Evolutionary conservation across 345 rosid genomes (phyloP).

Genomic region (Leavenworthia alabamica): DNA sequence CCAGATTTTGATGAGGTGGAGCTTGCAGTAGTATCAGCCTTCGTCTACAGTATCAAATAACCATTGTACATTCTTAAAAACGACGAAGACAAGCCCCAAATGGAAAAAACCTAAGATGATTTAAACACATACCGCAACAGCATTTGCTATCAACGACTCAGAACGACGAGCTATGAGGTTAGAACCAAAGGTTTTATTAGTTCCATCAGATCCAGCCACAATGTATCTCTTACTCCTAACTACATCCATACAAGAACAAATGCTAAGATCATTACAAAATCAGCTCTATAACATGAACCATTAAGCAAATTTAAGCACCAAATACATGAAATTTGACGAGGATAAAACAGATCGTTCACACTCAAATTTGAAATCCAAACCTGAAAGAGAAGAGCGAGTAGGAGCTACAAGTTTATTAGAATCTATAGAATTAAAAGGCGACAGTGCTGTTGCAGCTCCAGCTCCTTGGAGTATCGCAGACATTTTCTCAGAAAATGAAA

Average conservation of each 20-base stretch:
- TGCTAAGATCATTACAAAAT: neutral
- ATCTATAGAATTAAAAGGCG: constrained; percentile 41
- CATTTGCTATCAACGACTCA: constrained; percentile 47
- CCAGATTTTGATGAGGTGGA: constrained; percentile 57
- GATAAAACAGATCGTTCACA: neutral
- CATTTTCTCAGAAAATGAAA: constrained; percentile 33
- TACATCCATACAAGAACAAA: constrained; percentile 17
- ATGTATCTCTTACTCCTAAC: constrained; percentile 40
- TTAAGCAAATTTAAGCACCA: neutral
- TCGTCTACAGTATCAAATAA: constrained; percentile 37
- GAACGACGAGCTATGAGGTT: constrained; percentile 31
- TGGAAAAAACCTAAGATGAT: neutral
- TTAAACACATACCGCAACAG: constrained; percentile 49
- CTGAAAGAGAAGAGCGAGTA: constrained; percentile 44
- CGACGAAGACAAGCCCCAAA: neutral
- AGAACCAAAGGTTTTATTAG: constrained; percentile 27
- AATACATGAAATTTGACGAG: too few species aligned
- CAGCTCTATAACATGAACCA: too few species aligned
- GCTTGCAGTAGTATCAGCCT: constrained; percentile 43
- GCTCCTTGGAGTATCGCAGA: constrained; percentile 59
- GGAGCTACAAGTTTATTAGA: constrained; percentile 31
- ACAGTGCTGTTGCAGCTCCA: constrained; percentile 46
- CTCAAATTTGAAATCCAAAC: too few species aligned
- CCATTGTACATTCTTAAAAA: neutral
- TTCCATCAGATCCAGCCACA: constrained; percentile 57